A percentile compares a stretch with the other conserved stretches of the same genome.
These are phyloP conservation scores for Homolaphlyctis polyrhiza DNA, from an alignment of 371 early-diverging fungal species.

Conservation along the genomic window DNA sequence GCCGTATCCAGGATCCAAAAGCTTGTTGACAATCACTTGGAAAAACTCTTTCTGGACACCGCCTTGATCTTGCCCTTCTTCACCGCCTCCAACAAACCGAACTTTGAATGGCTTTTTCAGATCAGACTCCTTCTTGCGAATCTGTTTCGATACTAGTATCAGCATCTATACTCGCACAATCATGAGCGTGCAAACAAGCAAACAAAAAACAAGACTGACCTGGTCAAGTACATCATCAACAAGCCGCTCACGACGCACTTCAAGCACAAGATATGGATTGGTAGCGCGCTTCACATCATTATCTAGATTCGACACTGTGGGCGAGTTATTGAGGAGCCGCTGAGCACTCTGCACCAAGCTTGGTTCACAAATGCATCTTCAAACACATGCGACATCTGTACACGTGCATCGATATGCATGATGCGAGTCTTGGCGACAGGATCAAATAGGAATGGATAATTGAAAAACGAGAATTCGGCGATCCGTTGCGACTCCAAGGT, in stretches of 20 bases:
- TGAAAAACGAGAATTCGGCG: slow-evolving; percentile 63
- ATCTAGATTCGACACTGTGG: slow-evolving; percentile 45
- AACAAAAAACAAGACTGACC: slow-evolving; percentile 38
- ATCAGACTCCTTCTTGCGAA: slow-evolving; percentile 35
- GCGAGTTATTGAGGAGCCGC: slow-evolving; percentile 53
- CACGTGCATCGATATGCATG: slow-evolving; percentile 74
- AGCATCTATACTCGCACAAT: slow-evolving; percentile 1
- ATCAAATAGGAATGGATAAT: slow-evolving; percentile 68
- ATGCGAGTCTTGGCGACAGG: slow-evolving; percentile 72
- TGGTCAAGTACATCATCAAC: slow-evolving; percentile 66
- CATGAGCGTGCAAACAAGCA: neutral
- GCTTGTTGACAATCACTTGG: slow-evolving; percentile 51
- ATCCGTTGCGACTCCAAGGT: slow-evolving; percentile 16
- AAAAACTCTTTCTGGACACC: slow-evolving; percentile 74
- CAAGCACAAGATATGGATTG: slow-evolving; percentile 75
- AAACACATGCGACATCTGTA: slow-evolving; percentile 75
- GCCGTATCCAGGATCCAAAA: slow-evolving; percentile 54
- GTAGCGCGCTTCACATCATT: slow-evolving; percentile 82
- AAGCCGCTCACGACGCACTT: slow-evolving; percentile 63
- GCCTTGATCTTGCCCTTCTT: slow-evolving; percentile 89
- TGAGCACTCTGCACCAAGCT: slow-evolving; percentile 70
- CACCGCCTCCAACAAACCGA: slow-evolving; percentile 68
- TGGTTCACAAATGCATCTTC: slow-evolving; percentile 72
- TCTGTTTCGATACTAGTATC: slow-evolving; percentile 5
- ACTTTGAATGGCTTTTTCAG: slow-evolving; percentile 64